Percentiles rank a stretch among this genome's conserved stretches.
phyloP scores from a whole-genome alignment of 2,329 filamentous ascomycete species.

The Aspergillus sp. region DNA sequence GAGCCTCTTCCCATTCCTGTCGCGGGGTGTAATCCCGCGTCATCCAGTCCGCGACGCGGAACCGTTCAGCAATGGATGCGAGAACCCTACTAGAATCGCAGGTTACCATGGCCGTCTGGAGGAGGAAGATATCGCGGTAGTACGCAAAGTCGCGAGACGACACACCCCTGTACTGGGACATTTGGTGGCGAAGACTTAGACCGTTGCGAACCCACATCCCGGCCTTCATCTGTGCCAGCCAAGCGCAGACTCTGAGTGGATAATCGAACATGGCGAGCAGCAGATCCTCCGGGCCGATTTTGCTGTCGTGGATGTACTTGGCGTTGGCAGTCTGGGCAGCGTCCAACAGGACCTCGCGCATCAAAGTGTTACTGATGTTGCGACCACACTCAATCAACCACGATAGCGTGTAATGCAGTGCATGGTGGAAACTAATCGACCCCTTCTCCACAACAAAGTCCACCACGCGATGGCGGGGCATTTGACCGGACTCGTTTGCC shows the following conservation, averaged over 20 bases:
- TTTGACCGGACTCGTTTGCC: conserved; percentile 33
- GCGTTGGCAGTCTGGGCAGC: conserved; percentile 49
- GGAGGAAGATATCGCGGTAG: conserved; percentile 86
- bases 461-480: conserved; percentile 61
- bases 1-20: conserved; percentile 72
- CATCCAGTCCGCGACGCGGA: conserved; percentile 81
- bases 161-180: conserved; percentile 85
- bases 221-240: conserved; percentile 96
- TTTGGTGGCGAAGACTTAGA: conserved; percentile 90
- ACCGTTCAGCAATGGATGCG: conserved; percentile 84
- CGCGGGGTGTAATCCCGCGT: conserved; percentile 70
- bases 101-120: conserved; percentile 83
- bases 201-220: conserved; percentile 99
- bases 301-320: conserved; percentile 54
- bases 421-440: conserved; percentile 94
- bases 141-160: conserved; percentile 86
- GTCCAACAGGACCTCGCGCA: conserved; percentile 65
- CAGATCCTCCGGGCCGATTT: conserved; percentile 61
- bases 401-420: conserved; percentile 89
- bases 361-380: conserved; percentile 59
- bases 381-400: conserved; percentile 92
- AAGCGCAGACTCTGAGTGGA: conserved; percentile 85
- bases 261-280: conserved; percentile 86
- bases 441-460: conserved; percentile 84
- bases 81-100: conserved; percentile 78